A percentile compares a stretch with the other conserved stretches of the same genome.
These are phyloP conservation scores for Artemisia annua DNA, from an alignment of 129 eudicot species.

Conservation along the genomic window DNA sequence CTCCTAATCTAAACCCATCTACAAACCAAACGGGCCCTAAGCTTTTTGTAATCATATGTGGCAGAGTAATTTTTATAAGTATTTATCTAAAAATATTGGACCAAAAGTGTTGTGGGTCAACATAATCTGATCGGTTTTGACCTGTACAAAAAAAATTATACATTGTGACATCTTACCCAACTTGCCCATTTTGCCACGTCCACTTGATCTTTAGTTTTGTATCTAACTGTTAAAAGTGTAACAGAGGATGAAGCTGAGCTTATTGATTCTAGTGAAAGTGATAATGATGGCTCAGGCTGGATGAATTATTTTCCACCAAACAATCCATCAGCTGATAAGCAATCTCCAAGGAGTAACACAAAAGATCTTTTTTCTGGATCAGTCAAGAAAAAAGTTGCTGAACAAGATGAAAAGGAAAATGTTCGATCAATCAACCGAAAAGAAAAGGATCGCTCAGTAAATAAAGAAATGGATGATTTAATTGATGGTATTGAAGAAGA, in stretches of 20 bases:
- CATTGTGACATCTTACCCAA: background rate
- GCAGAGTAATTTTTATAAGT: too few species aligned
- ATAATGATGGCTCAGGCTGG: background rate
- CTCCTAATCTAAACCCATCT: too few species aligned
- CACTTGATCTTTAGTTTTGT: background rate
- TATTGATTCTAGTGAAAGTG: background rate
- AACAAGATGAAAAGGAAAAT: background rate
- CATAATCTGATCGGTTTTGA: background rate
- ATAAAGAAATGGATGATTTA: conserved; percentile 14
- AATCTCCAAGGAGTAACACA: background rate
- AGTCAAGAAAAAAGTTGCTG: background rate
- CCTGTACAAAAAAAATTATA: background rate
- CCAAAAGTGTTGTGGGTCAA: background rate
- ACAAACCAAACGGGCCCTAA: too few species aligned
- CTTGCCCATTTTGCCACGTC: background rate
- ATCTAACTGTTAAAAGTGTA: background rate
- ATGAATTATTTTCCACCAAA: background rate
- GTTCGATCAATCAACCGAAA: too few species aligned
- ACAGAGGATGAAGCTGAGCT: conserved; percentile 20
- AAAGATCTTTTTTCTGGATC: background rate
- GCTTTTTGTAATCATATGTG: background rate
- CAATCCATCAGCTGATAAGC: background rate
- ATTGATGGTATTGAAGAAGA: background rate
- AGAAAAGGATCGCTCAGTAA: too few species aligned
- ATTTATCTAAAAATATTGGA: too few species aligned